Evolutionary conservation across 169 alveolate species (phyloP).

Genomic region (Plasmodium coatneyi): DNA sequence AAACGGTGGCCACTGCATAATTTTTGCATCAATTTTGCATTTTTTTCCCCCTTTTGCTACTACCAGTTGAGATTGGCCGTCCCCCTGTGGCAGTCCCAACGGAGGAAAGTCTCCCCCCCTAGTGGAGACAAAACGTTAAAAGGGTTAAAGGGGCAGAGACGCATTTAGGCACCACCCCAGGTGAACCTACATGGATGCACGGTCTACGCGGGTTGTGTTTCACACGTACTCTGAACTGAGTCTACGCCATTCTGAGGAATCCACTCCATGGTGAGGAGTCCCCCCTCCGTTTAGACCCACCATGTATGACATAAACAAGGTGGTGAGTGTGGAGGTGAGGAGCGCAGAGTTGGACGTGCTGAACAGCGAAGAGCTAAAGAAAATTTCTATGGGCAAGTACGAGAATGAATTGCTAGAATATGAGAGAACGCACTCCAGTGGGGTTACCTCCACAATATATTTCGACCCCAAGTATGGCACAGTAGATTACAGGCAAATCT

Average conservation of each 20-base stretch:
- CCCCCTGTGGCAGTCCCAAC: no score
- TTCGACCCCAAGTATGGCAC: constrained; percentile 97
- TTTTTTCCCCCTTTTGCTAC: not conserved
- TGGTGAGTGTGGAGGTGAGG: constrained; percentile 11
- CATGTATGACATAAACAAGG: constrained; percentile 58
- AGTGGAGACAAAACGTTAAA: no score
- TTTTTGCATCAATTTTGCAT: not conserved
- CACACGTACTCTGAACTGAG: not conserved
- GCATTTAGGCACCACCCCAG: not conserved
- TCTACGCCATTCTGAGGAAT: not conserved
- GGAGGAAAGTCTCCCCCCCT: no score
- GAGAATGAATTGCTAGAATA: constrained; percentile 9
- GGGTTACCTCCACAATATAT: constrained; percentile 82
- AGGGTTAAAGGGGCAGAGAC: no score
- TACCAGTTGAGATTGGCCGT: no score
- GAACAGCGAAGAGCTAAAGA: constrained; percentile 48
- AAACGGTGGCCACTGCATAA: not conserved
- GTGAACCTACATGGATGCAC: not conserved
- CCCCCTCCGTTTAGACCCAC: not conserved
- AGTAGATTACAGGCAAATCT: constrained; percentile 89
- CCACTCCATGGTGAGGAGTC: not conserved
- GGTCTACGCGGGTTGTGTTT: not conserved
- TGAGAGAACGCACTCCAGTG: constrained; percentile 38
- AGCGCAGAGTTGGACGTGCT: constrained; percentile 54
- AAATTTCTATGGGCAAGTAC: constrained; percentile 35